Conservation (phyloP, 768 basidiomycete species). For the Filobasidium wieringae region DNA sequence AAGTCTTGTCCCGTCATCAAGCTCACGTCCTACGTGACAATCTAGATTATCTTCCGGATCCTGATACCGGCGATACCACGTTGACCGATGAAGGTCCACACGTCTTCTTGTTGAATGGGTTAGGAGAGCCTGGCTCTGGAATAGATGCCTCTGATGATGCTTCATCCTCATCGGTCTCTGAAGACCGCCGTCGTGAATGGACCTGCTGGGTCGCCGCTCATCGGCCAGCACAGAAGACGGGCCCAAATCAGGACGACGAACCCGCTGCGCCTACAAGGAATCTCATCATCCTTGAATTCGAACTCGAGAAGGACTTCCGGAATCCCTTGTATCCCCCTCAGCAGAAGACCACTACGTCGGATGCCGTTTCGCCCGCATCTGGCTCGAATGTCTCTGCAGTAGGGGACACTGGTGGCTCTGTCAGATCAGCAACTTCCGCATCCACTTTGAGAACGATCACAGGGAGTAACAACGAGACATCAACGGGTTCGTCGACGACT, state of each 20-base stretch:
- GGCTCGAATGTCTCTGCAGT: background rate
- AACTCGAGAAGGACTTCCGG: conserved; percentile 56
- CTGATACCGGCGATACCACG: conserved; percentile 40
- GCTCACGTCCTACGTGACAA: conserved; percentile 61
- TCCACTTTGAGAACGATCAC: background rate
- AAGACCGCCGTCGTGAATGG: conserved; percentile 30
- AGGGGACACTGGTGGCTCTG: background rate
- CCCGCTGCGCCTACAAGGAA: conserved; percentile 38
- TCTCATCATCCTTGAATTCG: conserved; percentile 65
- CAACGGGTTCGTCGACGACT: background rate
- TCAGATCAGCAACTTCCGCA: background rate
- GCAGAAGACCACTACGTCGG: conserved; percentile 10
- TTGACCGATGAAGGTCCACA: conserved; percentile 42
- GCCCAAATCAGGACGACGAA: conserved; percentile 43
- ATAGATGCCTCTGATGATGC: conserved; percentile 18
- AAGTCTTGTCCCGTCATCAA: conserved; percentile 55
- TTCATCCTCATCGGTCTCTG: conserved; percentile 2
- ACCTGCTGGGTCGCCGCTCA: conserved; percentile 39
- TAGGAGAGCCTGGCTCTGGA: conserved; percentile 52
- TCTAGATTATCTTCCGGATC: conserved; percentile 54
- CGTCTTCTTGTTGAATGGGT: conserved; percentile 56
- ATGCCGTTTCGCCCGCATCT: conserved; percentile 11
- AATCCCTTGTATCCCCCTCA: conserved; percentile 57
- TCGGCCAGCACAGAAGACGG: conserved; percentile 28
- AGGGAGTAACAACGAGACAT: background rate